A percentile compares a stretch with the other conserved stretches of the same genome.
phyloP scores from a whole-genome alignment of 768 basidiomycete species.

The Mycena alexandri region DNA sequence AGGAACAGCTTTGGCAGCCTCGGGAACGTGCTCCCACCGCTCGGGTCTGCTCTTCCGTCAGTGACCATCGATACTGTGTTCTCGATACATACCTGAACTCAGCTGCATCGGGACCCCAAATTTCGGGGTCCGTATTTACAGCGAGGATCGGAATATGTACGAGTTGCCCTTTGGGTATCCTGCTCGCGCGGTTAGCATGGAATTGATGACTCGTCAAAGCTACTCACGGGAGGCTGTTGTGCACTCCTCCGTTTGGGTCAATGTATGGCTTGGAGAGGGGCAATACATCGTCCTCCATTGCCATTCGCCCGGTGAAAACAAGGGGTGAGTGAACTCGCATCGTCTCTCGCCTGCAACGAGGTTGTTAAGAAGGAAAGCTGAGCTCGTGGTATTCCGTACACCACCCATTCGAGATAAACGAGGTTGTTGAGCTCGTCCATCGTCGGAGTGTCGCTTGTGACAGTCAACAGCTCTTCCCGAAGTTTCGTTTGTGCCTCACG shows the following conservation, averaged over 20 bases:
- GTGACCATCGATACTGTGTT: not conserved
- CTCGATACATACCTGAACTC: slow-evolving; percentile 65
- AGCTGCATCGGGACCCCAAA: slow-evolving; percentile 76
- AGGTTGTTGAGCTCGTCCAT: slow-evolving; percentile 59
- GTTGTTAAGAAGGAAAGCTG: too few species aligned
- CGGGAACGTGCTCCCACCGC: slow-evolving; percentile 67
- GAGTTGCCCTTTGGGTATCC: slow-evolving; percentile 58
- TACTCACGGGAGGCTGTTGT: slow-evolving; percentile 49
- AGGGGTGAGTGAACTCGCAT: slow-evolving; percentile 70
- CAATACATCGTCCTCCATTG: slow-evolving; percentile 65
- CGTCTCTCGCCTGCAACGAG: too few species aligned
- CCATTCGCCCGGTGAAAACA: slow-evolving; percentile 54
- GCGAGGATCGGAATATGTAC: slow-evolving; percentile 64
- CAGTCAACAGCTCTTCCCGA: slow-evolving; percentile 56
- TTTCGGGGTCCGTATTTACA: slow-evolving; percentile 61
- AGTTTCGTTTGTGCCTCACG: slow-evolving; percentile 57
- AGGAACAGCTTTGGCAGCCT: slow-evolving; percentile 60
- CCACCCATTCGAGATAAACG: slow-evolving; percentile 60
- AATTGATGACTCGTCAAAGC: not conserved
- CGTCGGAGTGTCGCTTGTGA: slow-evolving; percentile 50
- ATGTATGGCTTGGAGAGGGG: slow-evolving; percentile 62
- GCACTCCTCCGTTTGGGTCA: slow-evolving; percentile 57
- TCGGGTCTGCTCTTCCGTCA: slow-evolving; percentile 64
- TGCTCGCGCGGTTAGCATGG: slow-evolving; percentile 28
- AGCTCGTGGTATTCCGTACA: too few species aligned